These are phyloP conservation scores for Tulasnella sp. DNA, from an alignment of 768 basidiomycete genomes.

Conservation along the genomic window DNA sequence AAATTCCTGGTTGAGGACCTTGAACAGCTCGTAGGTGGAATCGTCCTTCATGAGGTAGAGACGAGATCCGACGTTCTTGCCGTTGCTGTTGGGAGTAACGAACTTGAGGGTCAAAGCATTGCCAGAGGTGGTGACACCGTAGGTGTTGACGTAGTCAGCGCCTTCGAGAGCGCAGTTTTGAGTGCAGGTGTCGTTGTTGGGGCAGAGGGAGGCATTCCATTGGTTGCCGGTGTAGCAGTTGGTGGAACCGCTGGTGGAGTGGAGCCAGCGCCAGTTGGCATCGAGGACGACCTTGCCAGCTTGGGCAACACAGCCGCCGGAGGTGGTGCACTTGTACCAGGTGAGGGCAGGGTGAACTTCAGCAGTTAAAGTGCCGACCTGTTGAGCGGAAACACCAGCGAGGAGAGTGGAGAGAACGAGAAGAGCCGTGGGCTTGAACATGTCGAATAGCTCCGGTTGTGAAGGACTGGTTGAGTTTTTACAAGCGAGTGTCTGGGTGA, in stretches of 20 bases:
- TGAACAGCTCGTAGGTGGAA: conserved; percentile 42
- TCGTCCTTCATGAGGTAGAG: conserved; percentile 43
- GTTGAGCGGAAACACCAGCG: conserved; percentile 31
- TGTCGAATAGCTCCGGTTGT: neutral
- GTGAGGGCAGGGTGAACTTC: conserved; percentile 44
- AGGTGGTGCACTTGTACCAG: conserved; percentile 40
- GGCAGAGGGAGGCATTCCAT: conserved; percentile 38
- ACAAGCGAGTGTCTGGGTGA: neutral
- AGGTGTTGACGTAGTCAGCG: conserved; percentile 22
- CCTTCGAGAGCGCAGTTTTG: conserved; percentile 34
- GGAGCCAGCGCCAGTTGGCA: conserved; percentile 28
- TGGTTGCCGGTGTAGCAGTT: conserved; percentile 50
- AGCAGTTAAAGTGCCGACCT: conserved; percentile 41
- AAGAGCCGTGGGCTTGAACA: neutral
- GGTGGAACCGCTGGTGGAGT: conserved; percentile 31
- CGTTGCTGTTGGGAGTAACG: conserved; percentile 10
- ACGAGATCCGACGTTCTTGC: conserved; percentile 19
- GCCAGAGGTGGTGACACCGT: conserved; percentile 21
- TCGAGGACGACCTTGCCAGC: conserved; percentile 15
- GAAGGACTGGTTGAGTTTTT: neutral
- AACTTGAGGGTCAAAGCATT: conserved; percentile 22
- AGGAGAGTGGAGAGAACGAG: conserved; percentile 17
- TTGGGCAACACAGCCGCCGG: conserved; percentile 27
- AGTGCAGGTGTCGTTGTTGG: conserved; percentile 38
- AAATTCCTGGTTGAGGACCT: conserved; percentile 50